phyloP scores from a whole-genome alignment of 306 rosid species.

The Lathyrus oleraceus region DNA sequence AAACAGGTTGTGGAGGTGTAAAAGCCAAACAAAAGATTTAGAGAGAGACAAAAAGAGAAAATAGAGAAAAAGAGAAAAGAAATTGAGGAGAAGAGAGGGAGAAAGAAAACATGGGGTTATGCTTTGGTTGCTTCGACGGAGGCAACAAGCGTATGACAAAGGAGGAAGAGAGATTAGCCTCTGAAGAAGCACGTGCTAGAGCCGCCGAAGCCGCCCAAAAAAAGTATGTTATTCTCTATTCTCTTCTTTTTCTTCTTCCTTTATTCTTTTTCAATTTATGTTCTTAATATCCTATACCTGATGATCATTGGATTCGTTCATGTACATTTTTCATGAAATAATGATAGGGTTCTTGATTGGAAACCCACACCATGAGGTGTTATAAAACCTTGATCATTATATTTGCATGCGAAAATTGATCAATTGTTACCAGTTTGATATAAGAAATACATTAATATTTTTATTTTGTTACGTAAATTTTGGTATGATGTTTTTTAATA shows the following conservation, averaged over 20 bases:
- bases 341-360: constrained; percentile 1
- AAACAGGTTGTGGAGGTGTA: constrained; percentile 26
- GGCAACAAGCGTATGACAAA: constrained; percentile 64
- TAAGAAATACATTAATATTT: constrained; percentile 1
- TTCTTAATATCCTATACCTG: neutral
- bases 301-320: neutral
- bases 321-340: neutral
- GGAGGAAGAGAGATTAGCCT: constrained; percentile 78
- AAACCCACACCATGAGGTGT: neutral
- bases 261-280: neutral
- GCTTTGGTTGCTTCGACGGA: constrained; percentile 76
- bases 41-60: neutral
- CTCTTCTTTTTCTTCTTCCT: neutral
- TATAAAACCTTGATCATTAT: constrained; percentile 26
- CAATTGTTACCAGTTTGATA: neutral
- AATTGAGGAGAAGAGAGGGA: neutral
- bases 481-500: neutral
- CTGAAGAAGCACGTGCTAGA: constrained; percentile 75
- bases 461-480: neutral
- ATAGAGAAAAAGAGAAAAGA: neutral
- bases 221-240: constrained; percentile 39
- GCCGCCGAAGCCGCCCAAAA: constrained; percentile 95
- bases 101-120: constrained; percentile 58
- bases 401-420: neutral
- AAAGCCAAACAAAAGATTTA: neutral